Base-by-base conservation (phyloP, 208 protist species). In the Porcisia deanei region DNA sequence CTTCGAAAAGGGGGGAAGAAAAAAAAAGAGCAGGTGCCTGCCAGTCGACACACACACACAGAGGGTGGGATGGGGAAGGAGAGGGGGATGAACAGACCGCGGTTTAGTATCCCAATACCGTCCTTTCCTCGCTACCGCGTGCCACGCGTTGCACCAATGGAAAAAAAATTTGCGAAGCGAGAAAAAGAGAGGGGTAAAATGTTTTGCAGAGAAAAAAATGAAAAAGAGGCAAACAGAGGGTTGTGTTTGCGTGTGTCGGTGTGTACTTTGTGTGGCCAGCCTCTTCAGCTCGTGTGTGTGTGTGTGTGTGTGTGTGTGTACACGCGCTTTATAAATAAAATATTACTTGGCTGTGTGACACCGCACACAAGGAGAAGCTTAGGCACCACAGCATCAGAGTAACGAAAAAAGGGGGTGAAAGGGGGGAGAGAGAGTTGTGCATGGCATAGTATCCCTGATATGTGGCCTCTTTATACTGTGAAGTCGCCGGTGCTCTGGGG, bases 31-130 rank as follows among this genome's bases (percentile, higher is more conserved):
- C 30, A 30, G 30, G 30, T 30, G 30, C 30, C 30, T 30, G 30
- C 30, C 30, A 30, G 30, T 0, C 30, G 30, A 30, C 30, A 30
- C 30, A 30, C 30, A 30, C 30, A 30, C 30, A 71, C 34, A 54
- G 65, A 60, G 71, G 57, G 70, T 41, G 69, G 61, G 54, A 45
- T 20, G 57, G 53, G 22, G 34, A 39, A 64, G 55, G n/a, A 77
- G 66, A 66, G 65, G 54, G 47, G 47, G 10, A 5, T 52, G 5
- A 52, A 52, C 47, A 12, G 47, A 12, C 5, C 0, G 41, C 39
- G 22, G 16, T 18, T 2, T 34, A 20, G 61, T 67, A 4, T 16
- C 41, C 30, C 47, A n/a, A 30, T 49, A 41, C 61, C 22, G 20
- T 45, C 41, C 37, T 22, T 67, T 41, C 14, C 41, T 6, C 61